Percentiles rank a stretch among this genome's conserved stretches.
Evolutionary conservation across 129 eudicot genomes (phyloP).

Genomic region (Erigeron canadensis): DNA sequence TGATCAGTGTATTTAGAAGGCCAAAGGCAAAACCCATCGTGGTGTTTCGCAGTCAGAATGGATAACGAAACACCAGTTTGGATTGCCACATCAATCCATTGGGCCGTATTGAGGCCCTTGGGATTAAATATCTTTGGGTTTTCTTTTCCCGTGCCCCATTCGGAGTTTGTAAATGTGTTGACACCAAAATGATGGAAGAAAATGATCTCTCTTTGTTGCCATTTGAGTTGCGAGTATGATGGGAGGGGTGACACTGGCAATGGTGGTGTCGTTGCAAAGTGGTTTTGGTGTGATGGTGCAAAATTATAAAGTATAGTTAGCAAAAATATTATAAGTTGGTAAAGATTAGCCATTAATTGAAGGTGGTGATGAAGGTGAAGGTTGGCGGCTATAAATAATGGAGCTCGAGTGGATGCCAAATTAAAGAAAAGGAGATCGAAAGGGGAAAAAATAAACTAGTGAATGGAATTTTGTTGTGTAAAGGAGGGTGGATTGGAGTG

Average conservation of each 20-base stretch:
- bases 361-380: background rate
- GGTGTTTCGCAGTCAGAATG: slow-evolving; percentile 87
- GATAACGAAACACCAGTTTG: slow-evolving; percentile 66
- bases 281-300: slow-evolving; percentile 32
- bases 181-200: slow-evolving; percentile 94
- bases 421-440: slow-evolving; percentile 24
- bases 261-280: slow-evolving; percentile 57
- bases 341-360: slow-evolving; percentile 33
- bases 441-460: slow-evolving; percentile 14
- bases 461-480: slow-evolving; percentile 44
- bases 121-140: slow-evolving; percentile 73
- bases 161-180: slow-evolving; percentile 80
- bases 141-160: slow-evolving; percentile 88
- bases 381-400: slow-evolving; percentile 29
- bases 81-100: slow-evolving; percentile 69
- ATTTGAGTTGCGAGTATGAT: slow-evolving; percentile 72
- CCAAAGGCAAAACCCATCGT: slow-evolving; percentile 94
- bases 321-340: slow-evolving; percentile 11
- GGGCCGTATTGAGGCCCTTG: slow-evolving; percentile 56
- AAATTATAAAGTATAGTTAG: slow-evolving; percentile 30
- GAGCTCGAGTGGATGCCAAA: slow-evolving; percentile 10
- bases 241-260: slow-evolving; percentile 81
- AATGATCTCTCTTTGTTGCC: slow-evolving; percentile 90
- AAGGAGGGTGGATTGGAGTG: slow-evolving; percentile 24
- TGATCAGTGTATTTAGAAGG: slow-evolving; percentile 88